Percentiles rank a stretch among this genome's conserved stretches.
Evolutionary conservation across 2,329 filamentous ascomycete genomes (phyloP).

Genomic region (Madurella mycetomatis): DNA sequence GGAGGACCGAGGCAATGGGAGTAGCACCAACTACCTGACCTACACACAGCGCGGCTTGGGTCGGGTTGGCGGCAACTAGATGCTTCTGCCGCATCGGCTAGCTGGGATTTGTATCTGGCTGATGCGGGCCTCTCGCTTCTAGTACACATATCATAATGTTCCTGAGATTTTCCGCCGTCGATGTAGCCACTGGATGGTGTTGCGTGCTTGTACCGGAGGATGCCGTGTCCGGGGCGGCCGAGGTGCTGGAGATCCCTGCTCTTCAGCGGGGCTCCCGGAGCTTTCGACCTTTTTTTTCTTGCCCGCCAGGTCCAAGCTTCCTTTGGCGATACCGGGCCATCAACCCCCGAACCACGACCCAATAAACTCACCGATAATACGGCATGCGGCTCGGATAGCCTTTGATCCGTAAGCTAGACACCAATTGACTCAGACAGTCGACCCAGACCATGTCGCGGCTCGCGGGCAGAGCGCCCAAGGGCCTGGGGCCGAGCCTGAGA

Average conservation of each 20-base stretch:
- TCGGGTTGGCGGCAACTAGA: not conserved
- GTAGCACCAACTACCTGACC: not conserved
- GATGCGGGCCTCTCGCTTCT: not conserved
- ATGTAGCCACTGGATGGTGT: not conserved
- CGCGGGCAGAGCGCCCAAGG: slow-evolving; percentile 23
- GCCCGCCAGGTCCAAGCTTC: not conserved
- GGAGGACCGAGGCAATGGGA: slow-evolving; percentile 5
- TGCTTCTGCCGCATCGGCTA: not conserved
- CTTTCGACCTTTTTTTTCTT: slow-evolving; percentile 4
- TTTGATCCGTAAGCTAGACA: not conserved
- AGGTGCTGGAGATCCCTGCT: not conserved
- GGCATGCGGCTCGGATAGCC: slow-evolving; percentile 10
- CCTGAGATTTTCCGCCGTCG: not conserved
- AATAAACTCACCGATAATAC: not conserved
- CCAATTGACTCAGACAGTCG: slow-evolving; percentile 3
- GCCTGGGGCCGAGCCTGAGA: slow-evolving; percentile 15
- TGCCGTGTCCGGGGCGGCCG: not conserved
- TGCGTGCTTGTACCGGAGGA: not conserved
- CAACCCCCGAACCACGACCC: slow-evolving; percentile 5
- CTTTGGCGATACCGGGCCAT: slow-evolving; percentile 11
- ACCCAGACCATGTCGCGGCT: slow-evolving; percentile 26
- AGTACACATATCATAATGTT: not conserved
- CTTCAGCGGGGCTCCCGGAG: not conserved
- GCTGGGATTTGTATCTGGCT: not conserved
- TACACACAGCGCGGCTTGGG: not conserved